Percentiles rank a stretch among this genome's conserved stretches.
phyloP scores from a whole-genome alignment of 306 rosid species.

The Quercus dentata region DNA sequence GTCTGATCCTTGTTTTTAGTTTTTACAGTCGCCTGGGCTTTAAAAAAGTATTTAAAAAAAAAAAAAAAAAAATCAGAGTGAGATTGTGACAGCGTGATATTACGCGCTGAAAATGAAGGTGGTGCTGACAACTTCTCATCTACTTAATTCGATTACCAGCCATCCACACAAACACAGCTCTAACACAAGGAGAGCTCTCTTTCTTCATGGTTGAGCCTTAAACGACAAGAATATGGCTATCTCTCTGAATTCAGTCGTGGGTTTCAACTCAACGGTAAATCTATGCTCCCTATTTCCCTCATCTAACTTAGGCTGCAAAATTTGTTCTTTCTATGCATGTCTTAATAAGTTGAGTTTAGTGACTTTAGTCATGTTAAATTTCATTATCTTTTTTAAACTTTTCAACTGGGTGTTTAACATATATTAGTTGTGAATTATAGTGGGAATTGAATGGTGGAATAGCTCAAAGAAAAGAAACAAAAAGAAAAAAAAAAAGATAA shows the following conservation, averaged over 20 bases:
- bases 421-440: not conserved
- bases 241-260: constrained; percentile 47
- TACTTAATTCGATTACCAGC: constrained; percentile 11
- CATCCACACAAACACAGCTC: constrained; percentile 18
- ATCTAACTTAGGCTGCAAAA: not conserved
- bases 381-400: not conserved
- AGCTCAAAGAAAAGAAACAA: not conserved
- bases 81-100: no score
- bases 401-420: not conserved
- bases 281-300: not conserved
- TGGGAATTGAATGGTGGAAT: not conserved
- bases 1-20: not conserved
- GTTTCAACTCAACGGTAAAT: constrained; percentile 58
- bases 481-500: not conserved
- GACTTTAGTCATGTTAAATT: not conserved
- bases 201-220: constrained; percentile 52
- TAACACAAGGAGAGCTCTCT: constrained; percentile 1
- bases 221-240: constrained; percentile 49
- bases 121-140: constrained; percentile 8
- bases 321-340: not conserved
- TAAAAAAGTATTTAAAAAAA: not conserved
- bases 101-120: not conserved
- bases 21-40: not conserved
- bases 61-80: not conserved
- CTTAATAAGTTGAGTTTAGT: not conserved